phyloP scores from a whole-genome alignment of 169 alveolate genomes.

The Theileria sp. region DNA sequence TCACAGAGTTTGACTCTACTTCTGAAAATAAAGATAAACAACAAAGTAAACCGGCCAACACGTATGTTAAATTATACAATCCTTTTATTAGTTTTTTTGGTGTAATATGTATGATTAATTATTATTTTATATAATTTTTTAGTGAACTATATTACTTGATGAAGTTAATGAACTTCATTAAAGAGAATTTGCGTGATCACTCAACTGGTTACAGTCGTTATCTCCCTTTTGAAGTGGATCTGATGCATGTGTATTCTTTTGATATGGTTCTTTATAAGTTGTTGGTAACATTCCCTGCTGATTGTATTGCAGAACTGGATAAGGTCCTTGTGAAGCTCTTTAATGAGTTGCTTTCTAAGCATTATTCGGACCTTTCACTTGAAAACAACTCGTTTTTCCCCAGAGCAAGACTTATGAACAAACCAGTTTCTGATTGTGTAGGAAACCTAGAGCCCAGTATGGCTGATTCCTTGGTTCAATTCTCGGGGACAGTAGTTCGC shows the following conservation, averaged over 20 bases:
- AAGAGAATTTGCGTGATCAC: slow-evolving; percentile 12
- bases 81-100: neutral
- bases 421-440: slow-evolving; percentile 68
- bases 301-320: slow-evolving; percentile 91
- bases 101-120: neutral
- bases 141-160: slow-evolving; percentile 1
- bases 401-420: slow-evolving; percentile 74
- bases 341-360: slow-evolving; percentile 69
- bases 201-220: neutral
- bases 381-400: slow-evolving; percentile 59
- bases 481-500: slow-evolving; percentile 95
- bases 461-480: slow-evolving; percentile 85
- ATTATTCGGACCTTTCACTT: slow-evolving; percentile 4
- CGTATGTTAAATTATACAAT: slow-evolving; percentile 14
- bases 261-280: slow-evolving; percentile 83
- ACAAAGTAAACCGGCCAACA: slow-evolving; percentile 37
- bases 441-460: slow-evolving; percentile 78
- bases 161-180: slow-evolving; percentile 7
- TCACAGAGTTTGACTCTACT: slow-evolving; percentile 62
- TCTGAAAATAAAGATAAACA: slow-evolving; percentile 40
- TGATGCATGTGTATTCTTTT: slow-evolving; percentile 83
- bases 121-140: neutral
- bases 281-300: slow-evolving; percentile 90
- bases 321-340: slow-evolving; percentile 80
- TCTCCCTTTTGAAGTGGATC: slow-evolving; percentile 75